Conservation (phyloP, 2,329 filamentous ascomycete species). For the Karstenula rhodostoma region DNA sequence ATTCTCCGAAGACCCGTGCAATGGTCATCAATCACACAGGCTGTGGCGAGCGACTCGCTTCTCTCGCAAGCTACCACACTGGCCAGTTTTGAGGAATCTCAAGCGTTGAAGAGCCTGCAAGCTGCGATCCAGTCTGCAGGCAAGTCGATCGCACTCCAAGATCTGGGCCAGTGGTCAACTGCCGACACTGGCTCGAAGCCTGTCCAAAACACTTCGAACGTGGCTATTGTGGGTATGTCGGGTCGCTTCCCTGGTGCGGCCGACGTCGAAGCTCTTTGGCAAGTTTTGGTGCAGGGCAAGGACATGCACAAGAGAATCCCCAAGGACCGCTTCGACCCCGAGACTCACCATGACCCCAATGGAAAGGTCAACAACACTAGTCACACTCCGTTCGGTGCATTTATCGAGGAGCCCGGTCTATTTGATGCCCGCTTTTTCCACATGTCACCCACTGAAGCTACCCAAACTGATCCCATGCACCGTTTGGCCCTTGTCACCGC, state of each 20-base stretch:
- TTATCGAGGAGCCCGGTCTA: constrained; percentile 33
- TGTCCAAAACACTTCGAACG: constrained; percentile 5
- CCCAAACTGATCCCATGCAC: constrained; percentile 33
- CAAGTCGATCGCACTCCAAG: not conserved
- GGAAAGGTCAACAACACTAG: constrained; percentile 25
- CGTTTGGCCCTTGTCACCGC: constrained; percentile 34
- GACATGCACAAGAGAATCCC: constrained; percentile 27
- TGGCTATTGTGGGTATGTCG: constrained; percentile 36
- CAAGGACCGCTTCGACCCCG: constrained; percentile 39
- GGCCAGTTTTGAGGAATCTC: constrained; percentile 6
- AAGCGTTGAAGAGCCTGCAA: constrained; percentile 8
- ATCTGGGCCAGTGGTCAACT: not conserved
- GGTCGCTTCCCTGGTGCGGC: constrained; percentile 30
- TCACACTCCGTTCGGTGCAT: constrained; percentile 27
- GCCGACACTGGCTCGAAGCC: not conserved
- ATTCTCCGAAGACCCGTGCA: constrained; percentile 12
- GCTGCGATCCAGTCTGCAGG: constrained; percentile 8
- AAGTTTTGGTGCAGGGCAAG: constrained; percentile 41
- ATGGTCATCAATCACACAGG: constrained; percentile 7
- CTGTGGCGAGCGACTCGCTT: not conserved
- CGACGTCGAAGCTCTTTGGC: constrained; percentile 45
- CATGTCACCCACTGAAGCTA: constrained; percentile 38
- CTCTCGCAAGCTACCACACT: constrained; percentile 1
- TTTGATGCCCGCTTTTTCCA: constrained; percentile 43
- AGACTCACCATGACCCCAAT: constrained; percentile 24